These are phyloP conservation scores for Arthrobotrys sphaeroides DNA, from an alignment of 2,329 filamentous ascomycete genomes.

Conservation along the genomic window DNA sequence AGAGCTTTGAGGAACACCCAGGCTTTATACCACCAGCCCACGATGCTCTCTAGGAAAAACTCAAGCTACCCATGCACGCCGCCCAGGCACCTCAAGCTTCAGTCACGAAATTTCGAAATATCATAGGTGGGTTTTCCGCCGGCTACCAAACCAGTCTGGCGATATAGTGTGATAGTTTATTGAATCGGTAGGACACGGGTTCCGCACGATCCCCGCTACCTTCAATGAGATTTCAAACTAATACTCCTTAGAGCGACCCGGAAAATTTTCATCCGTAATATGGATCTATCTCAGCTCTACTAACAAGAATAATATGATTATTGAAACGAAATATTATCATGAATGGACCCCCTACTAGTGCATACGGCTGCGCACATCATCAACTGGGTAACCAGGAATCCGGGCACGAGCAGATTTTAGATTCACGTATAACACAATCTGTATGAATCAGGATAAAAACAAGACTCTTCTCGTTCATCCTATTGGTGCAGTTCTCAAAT, in stretches of 20 bases:
- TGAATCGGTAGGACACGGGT: no score
- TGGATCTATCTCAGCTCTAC: no score
- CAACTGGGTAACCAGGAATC: not conserved
- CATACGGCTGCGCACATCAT: not conserved
- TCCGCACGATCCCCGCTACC: no score
- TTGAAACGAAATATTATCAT: not conserved
- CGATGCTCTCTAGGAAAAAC: no score
- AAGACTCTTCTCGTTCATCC: not conserved
- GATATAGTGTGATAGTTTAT: no score
- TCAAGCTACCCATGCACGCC: no score
- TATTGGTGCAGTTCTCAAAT: not conserved
- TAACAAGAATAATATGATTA: not conserved
- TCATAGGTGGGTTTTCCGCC: conserved; percentile 23
- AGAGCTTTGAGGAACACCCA: no score
- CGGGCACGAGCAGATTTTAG: not conserved
- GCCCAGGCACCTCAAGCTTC: no score
- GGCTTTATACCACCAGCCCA: no score
- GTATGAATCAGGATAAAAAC: not conserved
- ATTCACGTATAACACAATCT: not conserved
- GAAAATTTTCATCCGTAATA: not conserved
- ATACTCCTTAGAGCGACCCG: not conserved
- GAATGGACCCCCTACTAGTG: not conserved
- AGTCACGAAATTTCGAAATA: not conserved
- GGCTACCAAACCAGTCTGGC: no score
- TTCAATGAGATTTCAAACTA: no score